phyloP scores from a whole-genome alignment of 495 filamentous ascomycete species.

The Trichoderma orchidacearum region DNA sequence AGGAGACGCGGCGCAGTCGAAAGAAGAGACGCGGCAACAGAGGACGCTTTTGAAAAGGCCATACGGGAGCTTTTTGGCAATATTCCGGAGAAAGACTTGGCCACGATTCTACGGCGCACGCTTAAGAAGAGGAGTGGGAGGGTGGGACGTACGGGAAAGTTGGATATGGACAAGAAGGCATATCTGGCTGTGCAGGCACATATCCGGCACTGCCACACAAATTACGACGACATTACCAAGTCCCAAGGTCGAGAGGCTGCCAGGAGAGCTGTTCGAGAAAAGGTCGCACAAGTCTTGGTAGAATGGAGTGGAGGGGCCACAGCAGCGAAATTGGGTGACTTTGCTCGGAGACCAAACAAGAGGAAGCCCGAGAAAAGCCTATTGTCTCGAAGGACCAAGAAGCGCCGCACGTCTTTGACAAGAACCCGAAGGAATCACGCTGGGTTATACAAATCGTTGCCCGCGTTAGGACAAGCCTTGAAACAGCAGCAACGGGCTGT shows the following conservation, averaged over 20 bases:
- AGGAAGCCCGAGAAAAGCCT: background rate
- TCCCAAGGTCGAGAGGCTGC: background rate
- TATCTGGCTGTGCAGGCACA: slow-evolving; percentile 21
- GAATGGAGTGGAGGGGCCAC: background rate
- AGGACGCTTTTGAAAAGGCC: slow-evolving; percentile 11
- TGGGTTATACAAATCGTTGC: background rate
- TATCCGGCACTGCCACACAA: slow-evolving; percentile 22
- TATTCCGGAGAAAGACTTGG: slow-evolving; percentile 11
- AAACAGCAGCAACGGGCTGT: background rate
- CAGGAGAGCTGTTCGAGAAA: background rate
- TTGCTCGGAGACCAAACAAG: background rate
- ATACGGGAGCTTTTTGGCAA: slow-evolving; percentile 16
- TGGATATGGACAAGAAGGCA: slow-evolving; percentile 15
- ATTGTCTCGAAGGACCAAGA: background rate
- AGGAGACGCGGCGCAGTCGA: slow-evolving; percentile 11
- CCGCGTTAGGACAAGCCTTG: background rate
- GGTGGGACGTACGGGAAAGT: slow-evolving; percentile 18
- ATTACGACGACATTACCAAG: slow-evolving; percentile 13
- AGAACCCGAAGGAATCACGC: too few relatives aligned
- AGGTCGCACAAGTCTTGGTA: background rate
- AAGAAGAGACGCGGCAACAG: slow-evolving; percentile 14
- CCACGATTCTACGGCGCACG: slow-evolving; percentile 11
- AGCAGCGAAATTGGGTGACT: background rate
- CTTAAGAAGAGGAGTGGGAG: slow-evolving; percentile 18
- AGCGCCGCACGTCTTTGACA: background rate